Base-by-base conservation (phyloP, 495 filamentous ascomycete genomes). In the Choiromyces venosus region DNA sequence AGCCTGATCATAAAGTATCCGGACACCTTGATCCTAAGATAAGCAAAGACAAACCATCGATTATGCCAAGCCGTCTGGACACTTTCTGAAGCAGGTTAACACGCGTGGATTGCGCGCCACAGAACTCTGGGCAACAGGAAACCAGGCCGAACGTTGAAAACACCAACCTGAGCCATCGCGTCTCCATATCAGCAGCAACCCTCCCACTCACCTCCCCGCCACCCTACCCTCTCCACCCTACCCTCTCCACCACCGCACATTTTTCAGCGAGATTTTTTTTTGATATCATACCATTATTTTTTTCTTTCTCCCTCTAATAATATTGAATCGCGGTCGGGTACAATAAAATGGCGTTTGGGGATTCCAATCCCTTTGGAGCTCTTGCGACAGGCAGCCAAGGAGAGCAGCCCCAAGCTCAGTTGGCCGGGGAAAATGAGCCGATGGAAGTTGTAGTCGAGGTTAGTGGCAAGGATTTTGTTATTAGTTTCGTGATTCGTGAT, bases 391-490 rank as follows among this genome's bases (percentile, higher is more conserved):
- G 70, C 37, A 37, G 61, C 74, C 37, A 46, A 61, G 65, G 67
- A 46, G 72, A 69, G 33, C 75, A 69, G 29, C 77, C 69, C 36
- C 70, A 79, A 52, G 78, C 76, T 70, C 72, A 80, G 25, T 74
- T 80, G 40, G 66, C 71, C 37, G 77, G 74, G n/a, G 77, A 67
- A 8, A 39, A 72, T 35, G 85, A 87, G 75, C 82, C 86, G 67
- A 79, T 82, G 42, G 85, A 87, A 75, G 80, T 86, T 66, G 83
- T 79, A 70, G 83, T 85, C n/a, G 83, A 86, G 80, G 86, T 87
- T 82, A 44, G 82, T 81, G 66, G 61, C 66, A 39, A 69, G 37
- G 40, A 65, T 42, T 18, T 29, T 29, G 16, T 9, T 44, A 12
- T 12, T 42, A 33, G 18, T 72, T 68, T 69, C 38, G 44, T 12